Base-by-base conservation (phyloP, 257 asterid genomes). In the Solanum chmielewskii region DNA sequence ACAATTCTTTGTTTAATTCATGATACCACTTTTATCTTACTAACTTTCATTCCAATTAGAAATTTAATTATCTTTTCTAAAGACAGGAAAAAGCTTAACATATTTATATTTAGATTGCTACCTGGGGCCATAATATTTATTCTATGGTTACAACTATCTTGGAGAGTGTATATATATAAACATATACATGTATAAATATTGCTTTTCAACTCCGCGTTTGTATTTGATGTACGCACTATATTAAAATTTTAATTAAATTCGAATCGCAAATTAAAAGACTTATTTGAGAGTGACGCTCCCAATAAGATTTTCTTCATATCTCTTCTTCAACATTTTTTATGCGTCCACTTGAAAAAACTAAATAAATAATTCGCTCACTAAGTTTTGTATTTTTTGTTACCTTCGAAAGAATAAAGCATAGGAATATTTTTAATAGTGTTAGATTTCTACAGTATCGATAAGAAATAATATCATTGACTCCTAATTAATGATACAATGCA, bases 221-320 rank as follows among this genome's bases (percentile, higher is more conserved):
- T 6, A 4, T 52, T 52, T 52, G 11, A 56, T 56, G n/a, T 0
- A 23, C 11, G 4, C 11, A 56, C 7, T 52, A 52, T 6, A 7
- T 56, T 56, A 3, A 2, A 56, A 11, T 4, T 18, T 56, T 4
- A 18, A 56, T n/a, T 56, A 56, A 56, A 56, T 56, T 56, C 0
- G 9, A 1, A 56, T 18, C 5, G 4, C 5, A 4, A n/a, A 56
- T 1, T 56, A 0, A 0, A 56, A 11, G 25, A 7, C 11, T 7
- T 18, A 56, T 20, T 56, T 56, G n/a, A 1, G 9, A 20, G 64
- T 56, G n/a, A 11, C 5, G 64, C 25, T 56, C 25, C 25, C 64
- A 56, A 20, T 10, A 56, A 18, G 25, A 56, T 20, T 56, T 56
- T 56, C 11, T 56, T 3, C 64, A 56, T 56, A 20, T 52, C 11